Conservation (phyloP, 1,284 basidiomycete species). For the Ganoderma boninense region DNA sequence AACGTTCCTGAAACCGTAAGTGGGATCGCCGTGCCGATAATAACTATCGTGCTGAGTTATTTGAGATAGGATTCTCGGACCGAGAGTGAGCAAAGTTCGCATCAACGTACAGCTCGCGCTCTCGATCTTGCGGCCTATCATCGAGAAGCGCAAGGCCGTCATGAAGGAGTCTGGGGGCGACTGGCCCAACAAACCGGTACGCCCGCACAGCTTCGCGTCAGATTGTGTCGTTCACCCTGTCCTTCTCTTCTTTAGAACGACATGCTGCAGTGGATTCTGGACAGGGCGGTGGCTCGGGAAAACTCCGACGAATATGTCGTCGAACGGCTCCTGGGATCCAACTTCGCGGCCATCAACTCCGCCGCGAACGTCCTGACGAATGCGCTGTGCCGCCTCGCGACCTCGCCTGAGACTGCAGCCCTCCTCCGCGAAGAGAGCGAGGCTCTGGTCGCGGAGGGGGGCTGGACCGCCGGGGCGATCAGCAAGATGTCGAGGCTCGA, state of each 20-base stretch:
- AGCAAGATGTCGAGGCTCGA: conserved; percentile 57
- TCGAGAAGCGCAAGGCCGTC: not conserved
- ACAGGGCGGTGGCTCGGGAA: not conserved
- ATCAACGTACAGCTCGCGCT: not conserved
- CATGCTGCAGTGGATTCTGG: conserved; percentile 1
- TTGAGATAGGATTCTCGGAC: not conserved
- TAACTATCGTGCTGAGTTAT: not conserved
- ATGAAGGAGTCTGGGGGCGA: not conserved
- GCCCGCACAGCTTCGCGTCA: not conserved
- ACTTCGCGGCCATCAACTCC: conserved; percentile 24
- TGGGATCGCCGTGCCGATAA: not conserved
- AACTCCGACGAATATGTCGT: not conserved
- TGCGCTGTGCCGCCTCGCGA: conserved; percentile 51
- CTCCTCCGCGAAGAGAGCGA: conserved; percentile 56
- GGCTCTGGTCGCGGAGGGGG: conserved; percentile 42
- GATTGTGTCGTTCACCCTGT: not conserved
- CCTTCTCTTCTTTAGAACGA: not conserved
- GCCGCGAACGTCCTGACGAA: conserved; percentile 35
- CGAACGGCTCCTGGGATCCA: not conserved
- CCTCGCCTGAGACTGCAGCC: conserved; percentile 47
- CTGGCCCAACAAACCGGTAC: not conserved
- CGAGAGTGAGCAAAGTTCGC: not conserved
- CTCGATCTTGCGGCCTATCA: not conserved
- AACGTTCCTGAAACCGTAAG: not conserved
- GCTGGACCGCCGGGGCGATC: conserved; percentile 53